Evolutionary conservation across 2,329 filamentous ascomycete genomes (phyloP), one percentile per base, ranked within the genome.

Genomic region (Penicillium polonicum): DNA sequence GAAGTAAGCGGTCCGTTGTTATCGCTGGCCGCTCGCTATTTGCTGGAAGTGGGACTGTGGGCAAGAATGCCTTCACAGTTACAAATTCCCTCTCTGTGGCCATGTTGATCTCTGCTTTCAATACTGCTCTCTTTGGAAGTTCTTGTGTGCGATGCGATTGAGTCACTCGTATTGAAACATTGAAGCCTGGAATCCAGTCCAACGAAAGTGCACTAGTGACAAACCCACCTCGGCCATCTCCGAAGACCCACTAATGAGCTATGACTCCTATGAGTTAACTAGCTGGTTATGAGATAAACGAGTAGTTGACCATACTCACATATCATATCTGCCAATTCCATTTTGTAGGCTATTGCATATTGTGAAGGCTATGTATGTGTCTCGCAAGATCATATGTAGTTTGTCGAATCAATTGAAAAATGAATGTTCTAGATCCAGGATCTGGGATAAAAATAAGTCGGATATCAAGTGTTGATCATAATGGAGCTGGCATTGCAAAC

Each of bases 11-110:
- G 8, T 43, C 43, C 9, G 59, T 61, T 39, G 41, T 61, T 23
- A 61, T 54, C 33, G 42, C 19, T 25, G 57, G 19, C 6, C 59
- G 52, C 36, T 51, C 41, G 39, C 33, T 35, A 33, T 52, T 59
- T 31, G 36, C 15, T 13, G 59, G 59, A 31, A 61, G 59, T 13
- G 59, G 59, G 29, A 55, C 13, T 31, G 49, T 53, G 13, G 59
- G 59, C 31, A 61, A 52, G 15, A 15, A 51, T 25, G 57, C 39
- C 59, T 46, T 59, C 21, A 61, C 52, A 9, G 25, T 57, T 36
- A 57, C 48, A 35, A 54, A 53, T 35, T 36, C 39, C 1, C n/a
- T 17, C 23, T 50, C 23, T 41, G 48, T 42, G 9, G 35, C n/a
- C 55, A 57, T 57, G 17, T 42, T 48, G 15, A 43, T 51, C 1